Evolutionary conservation across 1,139 yeast genomes (phyloP).

Genomic region (Yamadazyma kanchanaburiensis): DNA sequence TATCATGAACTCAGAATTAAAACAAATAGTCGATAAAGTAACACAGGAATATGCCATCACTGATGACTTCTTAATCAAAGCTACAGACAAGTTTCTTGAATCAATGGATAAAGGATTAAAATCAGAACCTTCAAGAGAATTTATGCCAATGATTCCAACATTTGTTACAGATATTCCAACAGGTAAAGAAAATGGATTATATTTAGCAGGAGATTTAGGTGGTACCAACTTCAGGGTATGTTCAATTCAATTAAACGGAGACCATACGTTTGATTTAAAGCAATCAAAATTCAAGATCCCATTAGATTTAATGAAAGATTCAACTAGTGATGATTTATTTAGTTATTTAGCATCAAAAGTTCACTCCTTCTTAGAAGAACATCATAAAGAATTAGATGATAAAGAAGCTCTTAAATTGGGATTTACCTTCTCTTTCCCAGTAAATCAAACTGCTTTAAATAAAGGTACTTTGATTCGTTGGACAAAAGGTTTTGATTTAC

Average conservation of each 20-base stretch:
- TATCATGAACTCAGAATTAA: constrained; percentile 27
- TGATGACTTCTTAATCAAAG: constrained; percentile 48
- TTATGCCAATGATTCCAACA: constrained; percentile 87
- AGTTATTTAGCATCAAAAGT: constrained; percentile 71
- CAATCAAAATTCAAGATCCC: constrained; percentile 79
- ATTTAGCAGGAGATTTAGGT: constrained; percentile 81
- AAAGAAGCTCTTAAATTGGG: constrained; percentile 59
- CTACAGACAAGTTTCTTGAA: constrained; percentile 62
- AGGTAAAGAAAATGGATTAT: constrained; percentile 77
- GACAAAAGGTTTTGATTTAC: constrained; percentile 91
- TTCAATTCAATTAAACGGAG: constrained; percentile 75
- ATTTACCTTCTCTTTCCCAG: constrained; percentile 91
- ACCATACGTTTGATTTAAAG: constrained; percentile 67
- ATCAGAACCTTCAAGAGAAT: constrained; percentile 34
- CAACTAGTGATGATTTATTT: constrained; percentile 56
- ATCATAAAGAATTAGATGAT: constrained; percentile 47
- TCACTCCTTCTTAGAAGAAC: constrained; percentile 55
- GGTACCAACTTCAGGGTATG: constrained; percentile 91
- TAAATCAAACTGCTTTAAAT: constrained; percentile 74
- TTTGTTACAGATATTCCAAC: constrained; percentile 76
- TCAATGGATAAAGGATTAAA: constrained; percentile 62
- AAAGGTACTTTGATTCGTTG: constrained; percentile 83
- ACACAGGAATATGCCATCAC: constrained; percentile 53
- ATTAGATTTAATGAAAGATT: constrained; percentile 59
- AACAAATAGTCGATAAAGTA: constrained; percentile 43